These are phyloP conservation scores for Sistotremastrum niveocremeum DNA, from an alignment of 768 basidiomycete species.

Conservation along the genomic window DNA sequence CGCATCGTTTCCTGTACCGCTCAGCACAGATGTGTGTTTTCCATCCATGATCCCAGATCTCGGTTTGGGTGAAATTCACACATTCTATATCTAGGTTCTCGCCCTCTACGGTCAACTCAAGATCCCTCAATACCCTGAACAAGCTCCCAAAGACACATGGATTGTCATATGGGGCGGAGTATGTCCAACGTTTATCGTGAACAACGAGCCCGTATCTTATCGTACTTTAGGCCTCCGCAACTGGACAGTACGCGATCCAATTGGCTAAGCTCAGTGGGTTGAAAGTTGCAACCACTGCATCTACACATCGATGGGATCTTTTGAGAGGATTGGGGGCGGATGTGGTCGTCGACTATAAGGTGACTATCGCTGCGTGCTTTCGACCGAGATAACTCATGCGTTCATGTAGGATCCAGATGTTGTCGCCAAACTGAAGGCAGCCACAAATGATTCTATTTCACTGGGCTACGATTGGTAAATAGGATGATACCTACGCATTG, in stretches of 20 bases:
- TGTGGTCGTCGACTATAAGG: slow-evolving; percentile 23
- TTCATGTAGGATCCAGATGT: slow-evolving; percentile 13
- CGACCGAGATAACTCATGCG: not conserved
- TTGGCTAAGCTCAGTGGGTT: slow-evolving; percentile 29
- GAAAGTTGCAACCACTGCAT: slow-evolving; percentile 32
- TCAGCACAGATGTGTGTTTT: too few relatives aligned
- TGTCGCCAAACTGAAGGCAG: slow-evolving; percentile 14
- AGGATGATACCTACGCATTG: slow-evolving; percentile 12
- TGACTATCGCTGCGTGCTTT: not conserved
- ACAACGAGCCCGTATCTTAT: too few relatives aligned
- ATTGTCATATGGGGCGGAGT: too few relatives aligned
- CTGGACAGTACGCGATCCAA: slow-evolving; percentile 26
- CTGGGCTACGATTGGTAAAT: too few relatives aligned
- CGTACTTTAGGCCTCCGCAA: slow-evolving; percentile 2
- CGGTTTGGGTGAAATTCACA: too few relatives aligned
- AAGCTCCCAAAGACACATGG: too few relatives aligned
- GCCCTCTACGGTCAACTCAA: too few relatives aligned
- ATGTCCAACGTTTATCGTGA: too few relatives aligned
- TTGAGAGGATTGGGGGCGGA: slow-evolving; percentile 29
- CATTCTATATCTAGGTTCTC: too few relatives aligned
- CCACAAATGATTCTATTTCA: slow-evolving; percentile 13
- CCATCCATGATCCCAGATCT: too few relatives aligned
- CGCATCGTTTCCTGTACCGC: not conserved
- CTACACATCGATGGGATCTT: slow-evolving; percentile 22
- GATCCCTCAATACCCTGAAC: too few relatives aligned